A percentile compares a stretch with the other conserved stretches of the same genome.
Conservation (phyloP, 805 yeast genomes). For the Wickerhamomyces mucosus region DNA sequence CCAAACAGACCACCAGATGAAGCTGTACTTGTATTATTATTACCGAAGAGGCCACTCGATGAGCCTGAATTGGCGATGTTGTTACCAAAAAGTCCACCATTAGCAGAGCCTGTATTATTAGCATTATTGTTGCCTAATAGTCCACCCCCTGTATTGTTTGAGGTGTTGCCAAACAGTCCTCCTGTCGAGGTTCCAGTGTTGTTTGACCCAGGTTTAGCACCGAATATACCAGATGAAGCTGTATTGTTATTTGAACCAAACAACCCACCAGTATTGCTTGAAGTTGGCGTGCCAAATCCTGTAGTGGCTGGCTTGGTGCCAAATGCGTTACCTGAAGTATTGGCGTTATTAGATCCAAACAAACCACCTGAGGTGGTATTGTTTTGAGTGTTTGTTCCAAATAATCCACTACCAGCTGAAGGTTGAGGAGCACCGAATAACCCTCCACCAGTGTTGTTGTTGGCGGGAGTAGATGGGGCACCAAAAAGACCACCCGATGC, state of each 20-base stretch:
- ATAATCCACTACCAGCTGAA: conserved; percentile 19
- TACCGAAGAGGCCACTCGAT: conserved; percentile 22
- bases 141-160: conserved; percentile 26
- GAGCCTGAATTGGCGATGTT: conserved; percentile 8
- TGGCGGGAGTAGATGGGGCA: conserved; percentile 14
- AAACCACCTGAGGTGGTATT: conserved; percentile 23
- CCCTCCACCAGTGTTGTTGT: conserved; percentile 25
- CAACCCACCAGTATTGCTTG: conserved; percentile 24
- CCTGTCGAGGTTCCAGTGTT: conserved; percentile 2
- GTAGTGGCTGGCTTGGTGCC: conserved; percentile 10
- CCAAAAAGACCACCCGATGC: conserved; percentile 22
- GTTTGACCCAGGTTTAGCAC: conserved; percentile 26
- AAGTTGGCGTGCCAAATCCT: conserved; percentile 6
- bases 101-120: conserved; percentile 4
- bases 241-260: neutral
- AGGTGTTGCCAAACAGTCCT: conserved; percentile 1
- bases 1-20: conserved; percentile 10
- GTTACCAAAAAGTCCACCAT: conserved; percentile 16
- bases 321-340: conserved; percentile 23
- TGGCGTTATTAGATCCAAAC: conserved; percentile 20
- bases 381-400: conserved; percentile 24
- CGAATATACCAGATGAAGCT: conserved; percentile 26
- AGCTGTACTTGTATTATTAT: conserved; percentile 1
- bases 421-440: conserved; percentile 26
- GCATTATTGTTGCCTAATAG: conserved; percentile 25